These are phyloP conservation scores for Kokia cookei DNA, from an alignment of 441 rosid species.

Conservation along the genomic window DNA sequence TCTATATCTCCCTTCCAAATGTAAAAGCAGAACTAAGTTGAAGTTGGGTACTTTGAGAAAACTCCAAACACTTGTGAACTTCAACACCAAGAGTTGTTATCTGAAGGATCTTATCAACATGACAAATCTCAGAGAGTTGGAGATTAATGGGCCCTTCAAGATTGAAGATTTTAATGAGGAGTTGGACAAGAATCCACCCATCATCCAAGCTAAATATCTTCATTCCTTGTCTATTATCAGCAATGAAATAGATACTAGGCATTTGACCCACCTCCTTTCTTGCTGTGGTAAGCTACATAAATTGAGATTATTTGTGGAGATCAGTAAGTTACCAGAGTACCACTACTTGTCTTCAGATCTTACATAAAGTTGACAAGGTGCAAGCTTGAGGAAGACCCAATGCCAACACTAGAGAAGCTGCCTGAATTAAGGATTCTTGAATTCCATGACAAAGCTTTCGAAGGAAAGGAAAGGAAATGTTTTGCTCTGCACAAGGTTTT, in stretches of 20 bases:
- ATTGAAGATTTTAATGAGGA: too few species aligned
- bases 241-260: neutral
- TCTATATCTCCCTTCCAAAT: neutral
- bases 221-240: neutral
- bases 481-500: neutral
- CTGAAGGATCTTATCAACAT: neutral
- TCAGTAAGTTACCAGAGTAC: neutral
- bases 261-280: neutral
- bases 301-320: neutral
- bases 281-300: neutral
- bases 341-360: neutral
- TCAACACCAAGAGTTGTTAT: too few species aligned
- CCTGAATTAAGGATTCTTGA: neutral
- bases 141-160: neutral
- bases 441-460: neutral
- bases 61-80: neutral
- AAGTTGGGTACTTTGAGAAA: neutral
- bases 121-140: neutral
- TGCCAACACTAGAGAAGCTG: neutral
- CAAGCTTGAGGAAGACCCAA: neutral
- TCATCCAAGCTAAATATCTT: neutral
- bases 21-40: neutral
- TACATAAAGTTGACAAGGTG: neutral
- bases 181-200: neutral
- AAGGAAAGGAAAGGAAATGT: neutral